phyloP scores from a whole-genome alignment of 768 basidiomycete species.

The Postia placenta region DNA sequence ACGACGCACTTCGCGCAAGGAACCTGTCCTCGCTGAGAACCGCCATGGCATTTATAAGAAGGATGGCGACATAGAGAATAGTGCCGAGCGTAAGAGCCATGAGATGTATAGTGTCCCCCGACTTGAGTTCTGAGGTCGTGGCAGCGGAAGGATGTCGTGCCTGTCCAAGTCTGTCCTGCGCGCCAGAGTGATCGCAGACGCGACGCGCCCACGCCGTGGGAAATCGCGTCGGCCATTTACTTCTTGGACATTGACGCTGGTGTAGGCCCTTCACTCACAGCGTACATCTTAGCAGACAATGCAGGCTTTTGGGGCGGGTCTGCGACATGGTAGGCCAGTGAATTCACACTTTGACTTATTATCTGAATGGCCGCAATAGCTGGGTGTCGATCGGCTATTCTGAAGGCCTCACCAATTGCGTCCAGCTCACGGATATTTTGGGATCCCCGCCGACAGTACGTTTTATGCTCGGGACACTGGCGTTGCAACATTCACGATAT shows the following conservation, averaged over 20 bases:
- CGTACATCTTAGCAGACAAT: constrained; percentile 5
- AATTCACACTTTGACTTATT: too few relatives aligned
- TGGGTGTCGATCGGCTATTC: background rate
- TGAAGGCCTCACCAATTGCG: constrained; percentile 12
- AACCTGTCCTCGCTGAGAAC: constrained; percentile 96
- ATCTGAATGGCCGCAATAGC: background rate
- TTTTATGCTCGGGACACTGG: constrained; percentile 1
- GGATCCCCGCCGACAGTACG: constrained; percentile 42
- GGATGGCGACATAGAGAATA: constrained; percentile 79
- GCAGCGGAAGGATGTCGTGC: background rate
- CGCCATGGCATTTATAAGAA: constrained; percentile 92
- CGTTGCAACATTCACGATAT: background rate
- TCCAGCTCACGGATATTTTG: constrained; percentile 22
- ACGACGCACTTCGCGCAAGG: constrained; percentile 75
- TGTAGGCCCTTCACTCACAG: background rate
- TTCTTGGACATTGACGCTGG: too few relatives aligned
- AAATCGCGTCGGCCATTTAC: background rate
- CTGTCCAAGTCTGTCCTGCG: too few relatives aligned
- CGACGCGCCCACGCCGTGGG: background rate
- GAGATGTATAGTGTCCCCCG: constrained; percentile 11
- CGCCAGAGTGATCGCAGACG: too few relatives aligned
- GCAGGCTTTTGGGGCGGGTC: constrained; percentile 13
- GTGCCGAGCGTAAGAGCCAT: constrained; percentile 58
- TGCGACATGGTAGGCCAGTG: constrained; percentile 11
- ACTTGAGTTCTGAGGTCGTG: constrained; percentile 9